These are phyloP conservation scores for Fusarium aywerte DNA, from an alignment of 2,329 filamentous ascomycete species.

Conservation along the genomic window DNA sequence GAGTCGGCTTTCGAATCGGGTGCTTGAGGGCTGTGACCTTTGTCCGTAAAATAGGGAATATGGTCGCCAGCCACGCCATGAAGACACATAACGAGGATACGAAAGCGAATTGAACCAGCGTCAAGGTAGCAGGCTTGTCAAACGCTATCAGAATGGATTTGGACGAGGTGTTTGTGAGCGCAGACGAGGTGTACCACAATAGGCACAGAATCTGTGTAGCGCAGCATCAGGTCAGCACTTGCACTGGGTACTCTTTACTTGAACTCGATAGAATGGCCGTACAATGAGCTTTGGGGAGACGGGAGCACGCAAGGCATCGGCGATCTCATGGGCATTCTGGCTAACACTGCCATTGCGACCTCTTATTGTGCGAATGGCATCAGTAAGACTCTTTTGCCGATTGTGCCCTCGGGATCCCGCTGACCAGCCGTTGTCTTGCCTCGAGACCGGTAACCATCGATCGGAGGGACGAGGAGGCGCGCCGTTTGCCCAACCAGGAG, in stretches of 20 bases:
- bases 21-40: constrained; percentile 83
- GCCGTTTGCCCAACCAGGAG: constrained; percentile 46
- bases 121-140: constrained; percentile 89
- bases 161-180: constrained; percentile 95
- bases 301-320: constrained; percentile 88
- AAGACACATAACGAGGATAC: constrained; percentile 89
- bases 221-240: constrained; percentile 44
- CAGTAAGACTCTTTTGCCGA: constrained; percentile 86
- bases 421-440: constrained; percentile 46
- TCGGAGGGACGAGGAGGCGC: constrained; percentile 45
- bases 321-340: constrained; percentile 93
- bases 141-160: constrained; percentile 96
- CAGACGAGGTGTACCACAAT: constrained; percentile 94
- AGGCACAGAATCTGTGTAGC: constrained; percentile 78
- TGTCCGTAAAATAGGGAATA: constrained; percentile 76
- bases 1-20: constrained; percentile 82
- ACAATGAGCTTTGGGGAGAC: constrained; percentile 90
- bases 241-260: constrained; percentile 15
- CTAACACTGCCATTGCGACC: constrained; percentile 85
- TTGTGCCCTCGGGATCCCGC: constrained; percentile 63
- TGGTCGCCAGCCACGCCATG: constrained; percentile 77
- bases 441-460: constrained; percentile 46
- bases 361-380: constrained; percentile 86
- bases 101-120: constrained; percentile 91
- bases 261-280: constrained; percentile 48